These are phyloP conservation scores for Paecilomyces niveus DNA, from an alignment of 2,329 filamentous ascomycete genomes.

Conservation along the genomic window DNA sequence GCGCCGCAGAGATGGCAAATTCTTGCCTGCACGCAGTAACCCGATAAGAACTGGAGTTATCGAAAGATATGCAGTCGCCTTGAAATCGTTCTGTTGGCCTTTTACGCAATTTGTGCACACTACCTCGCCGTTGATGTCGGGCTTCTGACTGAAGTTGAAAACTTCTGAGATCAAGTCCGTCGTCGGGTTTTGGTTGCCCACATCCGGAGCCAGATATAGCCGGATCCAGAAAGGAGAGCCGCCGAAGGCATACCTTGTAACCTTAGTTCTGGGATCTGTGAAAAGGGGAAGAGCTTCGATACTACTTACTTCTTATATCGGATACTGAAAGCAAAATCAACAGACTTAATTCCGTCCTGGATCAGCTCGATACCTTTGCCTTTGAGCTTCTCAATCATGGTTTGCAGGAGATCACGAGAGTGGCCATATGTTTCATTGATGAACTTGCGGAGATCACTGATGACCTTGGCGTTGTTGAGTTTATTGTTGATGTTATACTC, in stretches of 20 bases:
- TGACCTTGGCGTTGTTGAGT: background rate
- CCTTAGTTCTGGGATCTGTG: conserved; percentile 23
- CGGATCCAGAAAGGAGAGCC: background rate
- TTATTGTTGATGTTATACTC: background rate
- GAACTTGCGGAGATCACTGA: background rate
- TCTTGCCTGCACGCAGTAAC: background rate
- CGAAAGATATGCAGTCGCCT: background rate
- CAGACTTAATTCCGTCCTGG: background rate
- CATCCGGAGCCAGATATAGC: background rate
- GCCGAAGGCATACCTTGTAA: conserved; percentile 12
- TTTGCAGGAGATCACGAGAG: background rate
- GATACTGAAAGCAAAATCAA: conserved; percentile 41
- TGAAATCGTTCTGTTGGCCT: background rate
- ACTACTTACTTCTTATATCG: conserved; percentile 3
- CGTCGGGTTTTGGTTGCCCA: background rate
- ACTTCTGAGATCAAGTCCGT: background rate
- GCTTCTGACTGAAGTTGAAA: background rate
- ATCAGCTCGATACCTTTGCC: background rate
- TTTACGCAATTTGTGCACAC: background rate
- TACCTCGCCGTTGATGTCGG: background rate
- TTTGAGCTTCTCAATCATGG: background rate
- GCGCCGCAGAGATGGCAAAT: background rate
- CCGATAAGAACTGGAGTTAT: background rate
- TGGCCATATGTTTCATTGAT: background rate
- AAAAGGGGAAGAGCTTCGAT: conserved; percentile 12